Evolutionary conservation across 441 rosid species (phyloP).

Genomic region (Brassica balearica): DNA sequence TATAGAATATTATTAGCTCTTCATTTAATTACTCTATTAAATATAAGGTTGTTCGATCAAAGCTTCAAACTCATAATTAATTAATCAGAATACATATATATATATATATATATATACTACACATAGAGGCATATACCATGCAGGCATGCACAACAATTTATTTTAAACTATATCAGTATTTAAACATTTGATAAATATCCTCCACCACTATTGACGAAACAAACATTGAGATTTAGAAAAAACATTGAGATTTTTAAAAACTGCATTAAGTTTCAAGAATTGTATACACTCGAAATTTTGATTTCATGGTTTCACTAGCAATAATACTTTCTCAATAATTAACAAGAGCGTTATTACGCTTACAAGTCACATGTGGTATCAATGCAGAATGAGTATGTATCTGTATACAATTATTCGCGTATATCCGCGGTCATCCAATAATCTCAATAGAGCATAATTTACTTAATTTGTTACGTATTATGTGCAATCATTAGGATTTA

Average conservation of each 20-base stretch:
- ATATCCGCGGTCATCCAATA: conserved; percentile 19
- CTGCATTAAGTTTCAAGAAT: too few relatives aligned
- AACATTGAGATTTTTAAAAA: too few relatives aligned
- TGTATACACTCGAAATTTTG: not conserved
- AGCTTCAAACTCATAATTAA: conserved; percentile 22
- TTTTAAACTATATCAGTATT: not conserved
- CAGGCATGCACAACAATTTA: not conserved
- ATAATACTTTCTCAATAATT: not conserved
- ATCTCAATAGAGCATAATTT: conserved; percentile 23
- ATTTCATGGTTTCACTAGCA: not conserved
- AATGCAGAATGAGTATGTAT: not conserved
- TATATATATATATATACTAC: too few relatives aligned
- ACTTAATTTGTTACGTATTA: conserved; percentile 22
- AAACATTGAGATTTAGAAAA: not conserved
- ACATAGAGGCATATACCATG: not conserved
- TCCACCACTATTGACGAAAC: conserved; percentile 2
- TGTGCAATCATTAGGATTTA: conserved; percentile 38
- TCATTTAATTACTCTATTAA: not conserved
- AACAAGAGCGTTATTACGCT: conserved; percentile 7
- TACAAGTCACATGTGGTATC: not conserved
- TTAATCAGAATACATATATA: not conserved
- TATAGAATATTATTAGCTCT: conserved; percentile 27
- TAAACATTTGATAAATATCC: not conserved
- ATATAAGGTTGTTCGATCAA: conserved; percentile 22
- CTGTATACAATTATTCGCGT: not conserved